phyloP scores from a whole-genome alignment of 2,329 filamentous ascomycete species.

The Verticillium tricorpus region DNA sequence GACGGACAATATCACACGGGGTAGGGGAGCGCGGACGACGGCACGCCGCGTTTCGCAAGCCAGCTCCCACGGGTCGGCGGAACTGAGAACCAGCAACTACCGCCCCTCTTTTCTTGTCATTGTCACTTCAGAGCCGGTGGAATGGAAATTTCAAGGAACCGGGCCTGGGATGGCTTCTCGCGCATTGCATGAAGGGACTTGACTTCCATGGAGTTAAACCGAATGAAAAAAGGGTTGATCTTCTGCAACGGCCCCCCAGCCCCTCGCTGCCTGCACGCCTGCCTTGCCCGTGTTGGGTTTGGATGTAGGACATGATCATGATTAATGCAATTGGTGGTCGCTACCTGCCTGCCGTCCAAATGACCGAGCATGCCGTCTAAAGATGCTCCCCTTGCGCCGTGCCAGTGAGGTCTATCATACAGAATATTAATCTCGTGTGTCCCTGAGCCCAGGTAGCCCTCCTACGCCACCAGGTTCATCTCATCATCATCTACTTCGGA shows the following conservation, averaged over 20 bases:
- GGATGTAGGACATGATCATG: neutral
- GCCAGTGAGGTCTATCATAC: neutral
- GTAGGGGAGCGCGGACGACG: neutral
- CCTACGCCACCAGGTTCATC: slow-evolving; percentile 42
- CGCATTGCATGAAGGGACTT: slow-evolving; percentile 14
- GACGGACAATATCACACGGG: slow-evolving; percentile 5
- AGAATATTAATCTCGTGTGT: neutral
- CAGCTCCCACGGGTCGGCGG: slow-evolving; percentile 3
- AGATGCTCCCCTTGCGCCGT: neutral
- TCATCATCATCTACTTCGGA: slow-evolving; percentile 43
- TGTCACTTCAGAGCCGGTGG: slow-evolving; percentile 11
- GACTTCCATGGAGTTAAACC: slow-evolving; percentile 12
- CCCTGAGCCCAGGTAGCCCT: neutral
- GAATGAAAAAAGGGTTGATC: slow-evolving; percentile 15
- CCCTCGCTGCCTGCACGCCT: neutral
- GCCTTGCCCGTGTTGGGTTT: neutral
- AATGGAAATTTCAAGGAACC: slow-evolving; percentile 7
- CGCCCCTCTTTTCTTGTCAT: neutral
- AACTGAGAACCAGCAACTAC: slow-evolving; percentile 5
- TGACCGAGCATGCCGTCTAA: neutral
- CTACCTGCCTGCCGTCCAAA: neutral
- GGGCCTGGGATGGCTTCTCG: slow-evolving; percentile 11
- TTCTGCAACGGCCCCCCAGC: neutral
- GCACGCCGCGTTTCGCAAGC: neutral
- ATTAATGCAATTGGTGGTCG: neutral